Conservation (phyloP, 2,329 filamentous ascomycete species). For the Paraphoma chrysanthemicola region DNA sequence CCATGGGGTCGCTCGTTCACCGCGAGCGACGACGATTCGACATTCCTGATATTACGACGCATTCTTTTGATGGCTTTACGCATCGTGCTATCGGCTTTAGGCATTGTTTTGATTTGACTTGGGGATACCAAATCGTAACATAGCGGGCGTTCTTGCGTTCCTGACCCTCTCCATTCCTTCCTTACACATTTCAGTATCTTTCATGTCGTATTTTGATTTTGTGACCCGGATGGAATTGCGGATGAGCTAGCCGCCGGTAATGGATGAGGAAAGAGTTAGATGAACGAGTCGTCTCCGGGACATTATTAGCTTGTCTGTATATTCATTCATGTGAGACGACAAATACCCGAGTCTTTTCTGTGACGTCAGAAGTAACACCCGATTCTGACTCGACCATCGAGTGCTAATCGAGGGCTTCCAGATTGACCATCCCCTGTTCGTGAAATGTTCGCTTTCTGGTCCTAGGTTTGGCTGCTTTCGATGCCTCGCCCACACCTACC, state of each 20-base stretch:
- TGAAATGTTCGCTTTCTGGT: no score
- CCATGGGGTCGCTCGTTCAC: constrained; percentile 33
- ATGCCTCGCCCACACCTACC: not conserved
- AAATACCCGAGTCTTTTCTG: no score
- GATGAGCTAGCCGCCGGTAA: not conserved
- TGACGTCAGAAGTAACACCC: no score
- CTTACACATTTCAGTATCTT: not conserved
- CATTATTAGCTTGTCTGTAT: not conserved
- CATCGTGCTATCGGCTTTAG: constrained; percentile 17
- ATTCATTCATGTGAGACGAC: not conserved
- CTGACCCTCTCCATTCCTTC: not conserved
- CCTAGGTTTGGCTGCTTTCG: not conserved
- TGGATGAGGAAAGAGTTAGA: not conserved
- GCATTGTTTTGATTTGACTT: constrained; percentile 12
- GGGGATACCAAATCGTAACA: constrained; percentile 35
- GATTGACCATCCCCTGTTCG: no score
- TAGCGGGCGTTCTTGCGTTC: constrained; percentile 26
- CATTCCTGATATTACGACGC: constrained; percentile 11
- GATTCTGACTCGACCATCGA: no score
- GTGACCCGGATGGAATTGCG: not conserved
- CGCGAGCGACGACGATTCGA: constrained; percentile 14
- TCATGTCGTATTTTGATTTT: not conserved
- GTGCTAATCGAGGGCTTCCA: no score
- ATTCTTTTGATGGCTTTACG: constrained; percentile 13
- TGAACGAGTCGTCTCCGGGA: not conserved